These are phyloP conservation scores for Cladophialophora exuberans DNA, from an alignment of 2,329 filamentous ascomycete genomes.

Conservation along the genomic window DNA sequence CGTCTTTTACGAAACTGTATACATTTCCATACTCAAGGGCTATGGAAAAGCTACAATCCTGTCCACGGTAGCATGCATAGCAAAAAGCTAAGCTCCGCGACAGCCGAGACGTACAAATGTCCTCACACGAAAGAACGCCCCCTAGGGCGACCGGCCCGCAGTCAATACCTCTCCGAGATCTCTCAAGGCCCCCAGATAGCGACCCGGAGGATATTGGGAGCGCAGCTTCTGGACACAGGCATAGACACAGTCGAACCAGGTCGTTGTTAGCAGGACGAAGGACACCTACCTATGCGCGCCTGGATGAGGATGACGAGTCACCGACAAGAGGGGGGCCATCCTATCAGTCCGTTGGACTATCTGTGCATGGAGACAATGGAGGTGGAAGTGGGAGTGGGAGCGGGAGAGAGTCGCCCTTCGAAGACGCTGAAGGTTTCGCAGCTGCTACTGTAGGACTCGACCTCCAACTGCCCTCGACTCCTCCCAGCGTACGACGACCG, in stretches of 20 bases:
- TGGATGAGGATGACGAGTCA: conserved; percentile 26
- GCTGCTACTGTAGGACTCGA: conserved; percentile 48
- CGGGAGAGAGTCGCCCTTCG: conserved; percentile 43
- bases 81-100: neutral
- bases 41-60: conserved; percentile 2
- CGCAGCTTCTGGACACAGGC: conserved; percentile 32
- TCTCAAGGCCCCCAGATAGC: conserved; percentile 48
- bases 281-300: conserved; percentile 36
- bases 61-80: neutral
- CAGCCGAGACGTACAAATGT: conserved; percentile 22
- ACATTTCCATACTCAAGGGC: neutral
- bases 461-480: conserved; percentile 39
- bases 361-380: too few species aligned
- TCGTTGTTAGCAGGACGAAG: conserved; percentile 49
- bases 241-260: conserved; percentile 45
- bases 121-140: conserved; percentile 32
- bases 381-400: conserved; percentile 33
- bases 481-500: conserved; percentile 29
- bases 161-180: conserved; percentile 73
- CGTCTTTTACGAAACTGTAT: neutral
- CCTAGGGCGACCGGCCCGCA: conserved; percentile 35
- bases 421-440: conserved; percentile 45
- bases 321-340: conserved; percentile 28
- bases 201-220: conserved; percentile 36
- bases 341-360: conserved; percentile 8